These are phyloP conservation scores for Phytophthora idaei DNA, from an alignment of 352 stramenopile species.

Conservation along the genomic window DNA sequence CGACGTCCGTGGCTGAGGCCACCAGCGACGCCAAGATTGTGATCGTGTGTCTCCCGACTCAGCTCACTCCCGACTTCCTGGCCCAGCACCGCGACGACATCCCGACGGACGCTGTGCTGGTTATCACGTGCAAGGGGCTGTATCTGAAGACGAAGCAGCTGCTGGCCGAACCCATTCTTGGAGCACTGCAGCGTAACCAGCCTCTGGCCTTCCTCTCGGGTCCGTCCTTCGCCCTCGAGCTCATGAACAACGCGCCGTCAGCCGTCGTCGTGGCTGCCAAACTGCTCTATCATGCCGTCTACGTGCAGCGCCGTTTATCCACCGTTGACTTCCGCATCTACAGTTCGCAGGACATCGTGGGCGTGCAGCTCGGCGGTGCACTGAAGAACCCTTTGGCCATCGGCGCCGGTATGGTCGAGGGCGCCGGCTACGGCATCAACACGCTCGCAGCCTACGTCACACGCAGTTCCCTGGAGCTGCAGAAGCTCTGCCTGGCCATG, in stretches of 20 bases:
- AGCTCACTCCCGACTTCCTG: slow-evolving; percentile 94
- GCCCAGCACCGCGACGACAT: slow-evolving; percentile 87
- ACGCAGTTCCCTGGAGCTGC: slow-evolving; percentile 95
- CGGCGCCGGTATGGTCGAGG: slow-evolving; percentile 97
- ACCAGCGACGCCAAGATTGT: slow-evolving; percentile 91
- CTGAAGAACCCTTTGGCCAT: slow-evolving; percentile 99
- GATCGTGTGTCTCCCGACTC: slow-evolving; percentile 96
- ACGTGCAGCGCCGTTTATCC: slow-evolving; percentile 84
- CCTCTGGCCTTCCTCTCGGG: slow-evolving; percentile 95
- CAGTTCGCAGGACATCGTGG: slow-evolving; percentile 93
- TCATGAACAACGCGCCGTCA: slow-evolving; percentile 94
- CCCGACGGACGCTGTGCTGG: slow-evolving; percentile 87
- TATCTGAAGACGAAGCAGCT: slow-evolving; percentile 96
- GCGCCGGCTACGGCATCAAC: slow-evolving; percentile 96
- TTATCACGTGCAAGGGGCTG: slow-evolving; percentile 96
- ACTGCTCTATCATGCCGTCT: slow-evolving; percentile 89
- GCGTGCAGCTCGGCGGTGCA: slow-evolving; percentile 96
- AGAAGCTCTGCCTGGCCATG: slow-evolving; percentile 95
- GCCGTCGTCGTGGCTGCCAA: slow-evolving; percentile 96
- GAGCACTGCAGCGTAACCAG: slow-evolving; percentile 91
- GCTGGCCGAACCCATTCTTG: slow-evolving; percentile 95
- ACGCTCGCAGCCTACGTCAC: slow-evolving; percentile 95
- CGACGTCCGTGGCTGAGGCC: slow-evolving; percentile 86
- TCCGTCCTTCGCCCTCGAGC: slow-evolving; percentile 97
- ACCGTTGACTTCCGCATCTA: slow-evolving; percentile 95